A percentile compares a stretch with the other conserved stretches of the same genome.
These are phyloP conservation scores for Amanita thiersii DNA, from an alignment of 768 basidiomycete species.

Conservation along the genomic window DNA sequence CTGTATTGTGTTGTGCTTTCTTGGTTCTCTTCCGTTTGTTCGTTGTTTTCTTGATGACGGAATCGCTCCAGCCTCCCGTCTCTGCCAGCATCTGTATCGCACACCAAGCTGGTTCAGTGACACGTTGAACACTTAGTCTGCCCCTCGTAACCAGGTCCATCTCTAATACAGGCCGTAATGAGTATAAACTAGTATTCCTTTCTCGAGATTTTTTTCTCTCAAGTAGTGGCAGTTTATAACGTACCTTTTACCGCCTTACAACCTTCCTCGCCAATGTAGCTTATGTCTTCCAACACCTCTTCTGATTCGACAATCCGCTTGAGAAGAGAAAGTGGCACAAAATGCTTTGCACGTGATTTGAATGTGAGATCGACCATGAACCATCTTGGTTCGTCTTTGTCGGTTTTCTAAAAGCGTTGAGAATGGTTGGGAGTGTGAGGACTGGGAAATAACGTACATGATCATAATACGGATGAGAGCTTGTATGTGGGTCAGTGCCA, in stretches of 20 bases:
- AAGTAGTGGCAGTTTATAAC: slow-evolving; percentile 9
- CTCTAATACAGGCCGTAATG: slow-evolving; percentile 21
- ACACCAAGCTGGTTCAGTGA: slow-evolving; percentile 56
- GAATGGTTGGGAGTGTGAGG: background rate
- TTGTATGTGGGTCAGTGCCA: slow-evolving; percentile 13
- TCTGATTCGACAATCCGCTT: slow-evolving; percentile 46
- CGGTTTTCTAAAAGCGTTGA: slow-evolving; percentile 55
- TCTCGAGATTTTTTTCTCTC: background rate
- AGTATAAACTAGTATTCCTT: slow-evolving; percentile 1
- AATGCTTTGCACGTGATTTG: slow-evolving; percentile 52
- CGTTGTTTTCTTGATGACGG: background rate
- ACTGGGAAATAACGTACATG: slow-evolving; percentile 32
- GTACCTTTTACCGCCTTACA: slow-evolving; percentile 57
- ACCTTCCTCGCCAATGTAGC: slow-evolving; percentile 59
- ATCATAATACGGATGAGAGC: slow-evolving; percentile 77
- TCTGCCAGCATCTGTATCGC: slow-evolving; percentile 53
- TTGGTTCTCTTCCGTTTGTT: background rate
- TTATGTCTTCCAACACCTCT: slow-evolving; percentile 42
- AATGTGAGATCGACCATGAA: slow-evolving; percentile 87
- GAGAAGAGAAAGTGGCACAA: slow-evolving; percentile 72
- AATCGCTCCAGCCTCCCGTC: slow-evolving; percentile 68
- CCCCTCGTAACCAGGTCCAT: slow-evolving; percentile 81
- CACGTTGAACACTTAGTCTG: slow-evolving; percentile 82
- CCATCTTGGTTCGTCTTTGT: slow-evolving; percentile 74
- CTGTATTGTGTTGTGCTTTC: background rate